Conservation (phyloP, 2,329 filamentous ascomycete species). For the Pyrenophora seminiperda region DNA sequence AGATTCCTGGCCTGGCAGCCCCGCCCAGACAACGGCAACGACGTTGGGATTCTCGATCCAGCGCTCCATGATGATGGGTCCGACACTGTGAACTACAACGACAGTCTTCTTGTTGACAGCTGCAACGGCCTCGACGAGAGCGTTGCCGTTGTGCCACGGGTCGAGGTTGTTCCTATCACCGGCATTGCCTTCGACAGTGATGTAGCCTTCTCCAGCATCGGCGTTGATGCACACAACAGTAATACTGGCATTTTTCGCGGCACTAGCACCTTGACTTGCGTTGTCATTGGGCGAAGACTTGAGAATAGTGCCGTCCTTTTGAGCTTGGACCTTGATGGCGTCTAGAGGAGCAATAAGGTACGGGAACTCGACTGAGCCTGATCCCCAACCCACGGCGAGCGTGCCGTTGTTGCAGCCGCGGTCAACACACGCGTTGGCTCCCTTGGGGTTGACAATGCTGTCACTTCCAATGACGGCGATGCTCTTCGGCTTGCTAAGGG, state of each 20-base stretch:
- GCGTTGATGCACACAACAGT: constrained; percentile 57
- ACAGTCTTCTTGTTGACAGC: constrained; percentile 46
- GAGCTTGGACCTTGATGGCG: constrained; percentile 48
- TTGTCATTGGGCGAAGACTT: constrained; percentile 49
- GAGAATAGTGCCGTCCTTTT: constrained; percentile 47
- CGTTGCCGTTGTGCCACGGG: constrained; percentile 54
- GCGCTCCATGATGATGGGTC: constrained; percentile 44
- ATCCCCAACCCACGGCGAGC: constrained; percentile 72
- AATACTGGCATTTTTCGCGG: constrained; percentile 45
- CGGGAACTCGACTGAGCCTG: constrained; percentile 57
- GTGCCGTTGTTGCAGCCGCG: constrained; percentile 66
- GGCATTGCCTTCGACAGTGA: constrained; percentile 52
- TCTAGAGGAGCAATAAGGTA: constrained; percentile 54
- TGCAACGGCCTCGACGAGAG: constrained; percentile 48
- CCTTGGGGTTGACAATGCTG: constrained; percentile 73
- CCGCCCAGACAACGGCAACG: constrained; percentile 49
- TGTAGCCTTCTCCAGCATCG: constrained; percentile 57
- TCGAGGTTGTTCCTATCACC: constrained; percentile 57
- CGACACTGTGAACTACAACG: constrained; percentile 48
- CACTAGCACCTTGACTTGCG: constrained; percentile 43
- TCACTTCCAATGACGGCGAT: constrained; percentile 72
- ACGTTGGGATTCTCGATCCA: constrained; percentile 47
- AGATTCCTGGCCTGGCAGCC: constrained; percentile 48
- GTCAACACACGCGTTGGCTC: constrained; percentile 79
- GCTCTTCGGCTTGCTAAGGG: constrained; percentile 71